These are phyloP conservation scores for Bimuria novae-zelandiae DNA, from an alignment of 2,329 filamentous ascomycete species.

Conservation along the genomic window DNA sequence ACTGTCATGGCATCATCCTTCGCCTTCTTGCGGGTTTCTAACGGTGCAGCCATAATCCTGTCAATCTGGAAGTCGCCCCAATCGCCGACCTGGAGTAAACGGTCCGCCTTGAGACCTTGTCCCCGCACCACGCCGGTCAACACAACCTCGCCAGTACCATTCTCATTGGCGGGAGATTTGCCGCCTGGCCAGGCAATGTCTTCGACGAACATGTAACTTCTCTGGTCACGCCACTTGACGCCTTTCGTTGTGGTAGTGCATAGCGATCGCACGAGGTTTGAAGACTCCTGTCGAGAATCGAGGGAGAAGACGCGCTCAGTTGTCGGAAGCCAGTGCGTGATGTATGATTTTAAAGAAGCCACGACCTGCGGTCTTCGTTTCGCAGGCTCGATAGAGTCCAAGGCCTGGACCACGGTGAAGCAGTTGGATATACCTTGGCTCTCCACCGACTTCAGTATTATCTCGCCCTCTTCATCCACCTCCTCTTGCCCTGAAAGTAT, in stretches of 20 bases:
- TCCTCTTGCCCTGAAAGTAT: slow-evolving; percentile 81
- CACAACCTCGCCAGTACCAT: slow-evolving; percentile 63
- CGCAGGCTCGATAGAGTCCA: slow-evolving; percentile 76
- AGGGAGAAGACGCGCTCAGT: slow-evolving; percentile 90
- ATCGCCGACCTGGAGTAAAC: slow-evolving; percentile 87
- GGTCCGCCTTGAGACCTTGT: slow-evolving; percentile 83
- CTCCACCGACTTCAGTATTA: slow-evolving; percentile 84
- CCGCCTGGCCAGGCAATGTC: slow-evolving; percentile 71
- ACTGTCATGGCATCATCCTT: slow-evolving; percentile 71
- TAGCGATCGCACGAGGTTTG: slow-evolving; percentile 86
- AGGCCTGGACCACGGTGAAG: slow-evolving; percentile 79
- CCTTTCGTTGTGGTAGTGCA: slow-evolving; percentile 94
- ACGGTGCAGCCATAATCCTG: slow-evolving; percentile 79
- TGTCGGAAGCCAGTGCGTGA: slow-evolving; percentile 90
- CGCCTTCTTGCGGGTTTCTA: slow-evolving; percentile 60
- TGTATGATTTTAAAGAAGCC: slow-evolving; percentile 85
- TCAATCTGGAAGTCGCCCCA: slow-evolving; percentile 94
- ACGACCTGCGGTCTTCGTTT: slow-evolving; percentile 79
- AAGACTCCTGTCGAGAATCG: slow-evolving; percentile 86
- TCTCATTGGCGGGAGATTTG: slow-evolving; percentile 50
- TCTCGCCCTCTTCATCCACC: slow-evolving; percentile 81
- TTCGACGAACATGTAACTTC: slow-evolving; percentile 94
- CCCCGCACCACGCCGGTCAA: slow-evolving; percentile 87
- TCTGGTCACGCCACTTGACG: slow-evolving; percentile 90
- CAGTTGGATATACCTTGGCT: slow-evolving; percentile 93